phyloP scores from a whole-genome alignment of 768 basidiomycete genomes.

The Antrodiella citrinella region DNA sequence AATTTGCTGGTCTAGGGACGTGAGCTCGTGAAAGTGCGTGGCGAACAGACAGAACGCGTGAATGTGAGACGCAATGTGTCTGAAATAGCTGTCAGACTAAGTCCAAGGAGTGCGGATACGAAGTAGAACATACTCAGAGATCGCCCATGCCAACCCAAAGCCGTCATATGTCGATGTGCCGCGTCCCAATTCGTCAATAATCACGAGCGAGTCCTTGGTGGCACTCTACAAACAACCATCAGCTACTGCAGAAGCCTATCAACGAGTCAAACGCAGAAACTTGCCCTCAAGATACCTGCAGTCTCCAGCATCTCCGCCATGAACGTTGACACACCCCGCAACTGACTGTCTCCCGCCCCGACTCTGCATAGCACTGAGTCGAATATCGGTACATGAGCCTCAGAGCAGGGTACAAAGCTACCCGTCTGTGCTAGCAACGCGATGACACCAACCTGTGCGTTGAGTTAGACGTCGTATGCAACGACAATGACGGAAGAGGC shows the following conservation, averaged over 20 bases:
- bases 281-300: constrained; percentile 82
- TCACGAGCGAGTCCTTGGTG: constrained; percentile 85
- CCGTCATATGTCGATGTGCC: constrained; percentile 97
- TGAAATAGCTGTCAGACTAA: constrained; percentile 25
- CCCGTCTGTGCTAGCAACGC: constrained; percentile 94
- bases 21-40: constrained; percentile 97
- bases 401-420: constrained; percentile 88
- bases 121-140: constrained; percentile 68
- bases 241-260: neutral
- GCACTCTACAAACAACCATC: constrained; percentile 52
- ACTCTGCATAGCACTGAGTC: constrained; percentile 95
- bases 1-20: constrained; percentile 81
- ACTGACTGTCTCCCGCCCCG: constrained; percentile 94
- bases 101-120: neutral
- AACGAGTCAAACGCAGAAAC: constrained; percentile 14
- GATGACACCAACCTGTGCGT: constrained; percentile 79
- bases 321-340: constrained; percentile 97
- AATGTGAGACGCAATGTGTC: constrained; percentile 89
- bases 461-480: neutral
- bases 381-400: constrained; percentile 84
- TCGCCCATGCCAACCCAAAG: constrained; percentile 97
- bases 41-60: constrained; percentile 95
- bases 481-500: neutral
- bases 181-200: constrained; percentile 95
- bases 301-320: constrained; percentile 99